Base-by-base conservation (phyloP, 805 yeast genomes). In the Isabelozyma pseudorhagii region DNA sequence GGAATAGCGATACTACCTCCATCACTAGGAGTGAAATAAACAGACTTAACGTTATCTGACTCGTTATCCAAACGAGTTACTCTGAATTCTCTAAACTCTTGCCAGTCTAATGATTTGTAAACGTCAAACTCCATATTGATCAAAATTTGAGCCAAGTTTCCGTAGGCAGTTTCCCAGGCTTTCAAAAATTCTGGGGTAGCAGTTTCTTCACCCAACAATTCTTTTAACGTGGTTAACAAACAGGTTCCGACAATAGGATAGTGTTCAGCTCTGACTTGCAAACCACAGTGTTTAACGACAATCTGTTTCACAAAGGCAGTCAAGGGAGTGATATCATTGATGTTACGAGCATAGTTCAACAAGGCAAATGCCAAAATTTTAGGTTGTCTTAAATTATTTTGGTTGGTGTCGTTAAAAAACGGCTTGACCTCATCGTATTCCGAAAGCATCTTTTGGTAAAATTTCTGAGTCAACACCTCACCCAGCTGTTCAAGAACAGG, bases 131-230 rank as follows among this genome's bases (percentile, higher is more conserved):
- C 92, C 17, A 79, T 76, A 39, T 71, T 63, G 54, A 86, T 85
- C 54, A 85, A 71, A 8, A 82, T 63, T 49, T 81, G 75, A 5
- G 91, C 91, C 52, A 85, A 71, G 50, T 77, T 80, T 38, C 77
- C 78, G 62, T 86, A 85, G 5, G 92, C 91, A 40, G 69, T 75
- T 21, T 74, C 69, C 89, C 90, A 86, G 9, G 89, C 89, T 25
- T 69, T 74, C 42, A 83, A 55, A 47, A 86, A 79, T 40, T 75
- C 82, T 3, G 71, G 75, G 15, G 82, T 81, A n/a, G 88, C 88
- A n/a, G 72, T 75, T 21, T 66, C 69, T 41, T 68, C 75, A 5
- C 88, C 89, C 36, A 85, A 67, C 40, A 82, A 73, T 48, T 77
- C 75, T 40, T 64, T 61, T 64, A 87, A 74, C 11, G 89, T 81